These are phyloP conservation scores for Cynanchum wilfordii DNA, from an alignment of 257 asterid species.

Conservation along the genomic window DNA sequence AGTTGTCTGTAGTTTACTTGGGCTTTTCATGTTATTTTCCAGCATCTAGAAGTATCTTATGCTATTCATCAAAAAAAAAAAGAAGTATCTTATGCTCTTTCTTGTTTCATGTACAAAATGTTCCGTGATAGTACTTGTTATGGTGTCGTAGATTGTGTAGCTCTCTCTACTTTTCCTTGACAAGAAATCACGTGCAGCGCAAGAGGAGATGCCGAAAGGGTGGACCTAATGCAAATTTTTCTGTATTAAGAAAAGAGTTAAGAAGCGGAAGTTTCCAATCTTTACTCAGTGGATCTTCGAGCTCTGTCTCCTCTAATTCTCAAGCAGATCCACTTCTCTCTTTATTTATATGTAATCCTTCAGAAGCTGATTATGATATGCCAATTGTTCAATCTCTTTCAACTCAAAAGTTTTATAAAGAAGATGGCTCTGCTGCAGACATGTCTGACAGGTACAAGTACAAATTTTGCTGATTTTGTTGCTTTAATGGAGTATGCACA, in stretches of 20 bases:
- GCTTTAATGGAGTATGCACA: background rate
- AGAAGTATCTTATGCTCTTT: background rate
- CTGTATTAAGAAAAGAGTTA: conserved; percentile 56
- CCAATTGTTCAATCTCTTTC: conserved; percentile 33
- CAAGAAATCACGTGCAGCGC: conserved; percentile 54
- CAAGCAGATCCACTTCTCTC: conserved; percentile 64
- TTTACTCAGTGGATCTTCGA: conserved; percentile 51
- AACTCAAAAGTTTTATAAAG: conserved; percentile 26
- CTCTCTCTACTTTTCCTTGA: conserved; percentile 33
- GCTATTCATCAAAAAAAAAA: too few species aligned
- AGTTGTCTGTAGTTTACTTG: background rate
- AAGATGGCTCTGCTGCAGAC: conserved; percentile 29
- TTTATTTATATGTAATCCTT: conserved; percentile 58
- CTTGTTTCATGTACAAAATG: background rate
- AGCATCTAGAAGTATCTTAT: too few species aligned
- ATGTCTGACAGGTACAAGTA: conserved; percentile 40
- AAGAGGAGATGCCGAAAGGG: conserved; percentile 65
- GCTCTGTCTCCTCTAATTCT: conserved; percentile 31
- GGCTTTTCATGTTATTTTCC: background rate
- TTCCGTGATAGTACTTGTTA: background rate
- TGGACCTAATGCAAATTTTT: conserved; percentile 39
- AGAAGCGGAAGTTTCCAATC: conserved; percentile 66
- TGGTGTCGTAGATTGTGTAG: background rate
- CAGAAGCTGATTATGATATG: conserved; percentile 35
- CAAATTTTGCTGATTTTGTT: too few species aligned